Conservation (phyloP, 164 flowering plant genomes). For the Brasenia schreberi region DNA sequence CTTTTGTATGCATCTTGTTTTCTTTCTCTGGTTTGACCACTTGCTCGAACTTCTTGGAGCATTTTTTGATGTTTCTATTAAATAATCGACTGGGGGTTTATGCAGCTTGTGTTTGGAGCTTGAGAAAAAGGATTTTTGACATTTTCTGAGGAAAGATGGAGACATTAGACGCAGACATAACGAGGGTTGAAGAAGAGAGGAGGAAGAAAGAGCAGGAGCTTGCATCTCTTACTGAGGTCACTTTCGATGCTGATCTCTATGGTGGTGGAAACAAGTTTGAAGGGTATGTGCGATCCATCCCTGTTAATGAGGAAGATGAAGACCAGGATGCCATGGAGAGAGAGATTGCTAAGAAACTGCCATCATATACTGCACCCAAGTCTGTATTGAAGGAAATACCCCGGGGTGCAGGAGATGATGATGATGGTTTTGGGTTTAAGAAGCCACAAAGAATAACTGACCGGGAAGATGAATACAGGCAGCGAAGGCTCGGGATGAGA, state of each 20-base stretch:
- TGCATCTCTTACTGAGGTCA: slow-evolving; percentile 52
- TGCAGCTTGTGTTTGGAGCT: background rate
- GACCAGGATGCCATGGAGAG: slow-evolving; percentile 29
- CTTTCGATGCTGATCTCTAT: slow-evolving; percentile 71
- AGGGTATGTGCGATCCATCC: slow-evolving; percentile 61
- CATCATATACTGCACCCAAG: slow-evolving; percentile 86
- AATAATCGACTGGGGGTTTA: no score
- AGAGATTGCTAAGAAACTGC: slow-evolving; percentile 50
- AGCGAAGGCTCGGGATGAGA: slow-evolving; percentile 98
- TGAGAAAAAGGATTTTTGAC: background rate
- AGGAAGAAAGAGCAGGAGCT: slow-evolving; percentile 65
- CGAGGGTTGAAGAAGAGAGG: slow-evolving; percentile 73
- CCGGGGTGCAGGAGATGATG: slow-evolving; percentile 25
- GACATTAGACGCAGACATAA: slow-evolving; percentile 44
- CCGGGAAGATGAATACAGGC: slow-evolving; percentile 82
- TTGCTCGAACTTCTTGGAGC: no score
- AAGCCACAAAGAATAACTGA: slow-evolving; percentile 54
- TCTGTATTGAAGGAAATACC: slow-evolving; percentile 59
- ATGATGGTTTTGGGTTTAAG: slow-evolving; percentile 46
- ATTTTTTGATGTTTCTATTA: no score
- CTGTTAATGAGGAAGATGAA: slow-evolving; percentile 76
- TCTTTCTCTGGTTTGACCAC: no score
- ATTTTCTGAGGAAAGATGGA: slow-evolving; percentile 14
- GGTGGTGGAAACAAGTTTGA: slow-evolving; percentile 36
- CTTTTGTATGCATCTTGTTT: no score